Evolutionary conservation across 768 basidiomycete species (phyloP).

Genomic region (Galerina marginata): DNA sequence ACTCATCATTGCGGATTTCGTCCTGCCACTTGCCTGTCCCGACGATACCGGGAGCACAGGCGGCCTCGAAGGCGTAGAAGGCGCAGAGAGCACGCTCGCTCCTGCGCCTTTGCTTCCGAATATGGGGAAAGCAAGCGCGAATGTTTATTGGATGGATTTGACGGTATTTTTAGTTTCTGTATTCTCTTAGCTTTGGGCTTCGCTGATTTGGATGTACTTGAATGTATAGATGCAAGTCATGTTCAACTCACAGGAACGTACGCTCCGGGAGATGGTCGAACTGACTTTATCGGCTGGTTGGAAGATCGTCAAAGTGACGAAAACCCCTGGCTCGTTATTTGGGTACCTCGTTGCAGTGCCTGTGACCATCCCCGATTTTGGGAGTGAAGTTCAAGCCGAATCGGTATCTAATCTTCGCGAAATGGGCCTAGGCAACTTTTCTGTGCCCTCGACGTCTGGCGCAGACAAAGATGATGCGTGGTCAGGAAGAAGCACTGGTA

Average conservation of each 20-base stretch:
- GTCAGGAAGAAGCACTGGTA: background rate
- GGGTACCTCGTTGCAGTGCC: conserved; percentile 76
- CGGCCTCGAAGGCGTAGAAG: conserved; percentile 48
- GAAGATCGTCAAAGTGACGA: conserved; percentile 61
- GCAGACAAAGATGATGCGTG: background rate
- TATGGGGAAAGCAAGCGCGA: conserved; percentile 72
- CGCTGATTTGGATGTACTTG: conserved; percentile 2
- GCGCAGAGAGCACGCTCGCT: conserved; percentile 57
- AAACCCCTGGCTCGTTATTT: conserved; percentile 68
- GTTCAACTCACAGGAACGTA: conserved; percentile 75
- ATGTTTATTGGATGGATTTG: conserved; percentile 75
- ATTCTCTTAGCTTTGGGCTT: background rate
- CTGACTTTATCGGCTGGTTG: conserved; percentile 64
- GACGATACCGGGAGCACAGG: conserved; percentile 41
- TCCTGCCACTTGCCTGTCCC: conserved; percentile 72
- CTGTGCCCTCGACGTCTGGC: conserved; percentile 30
- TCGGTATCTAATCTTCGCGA: no score
- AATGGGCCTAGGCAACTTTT: conserved; percentile 25
- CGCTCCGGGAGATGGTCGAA: conserved; percentile 63
- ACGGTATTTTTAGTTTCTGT: conserved; percentile 45
- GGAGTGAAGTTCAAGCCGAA: conserved; percentile 2
- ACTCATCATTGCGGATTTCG: conserved; percentile 73
- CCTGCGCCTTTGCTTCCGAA: conserved; percentile 73
- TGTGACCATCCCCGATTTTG: conserved; percentile 47
- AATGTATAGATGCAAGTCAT: conserved; percentile 64